Base-by-base conservation (phyloP, 768 basidiomycete species). In the Boletus sp. region DNA sequence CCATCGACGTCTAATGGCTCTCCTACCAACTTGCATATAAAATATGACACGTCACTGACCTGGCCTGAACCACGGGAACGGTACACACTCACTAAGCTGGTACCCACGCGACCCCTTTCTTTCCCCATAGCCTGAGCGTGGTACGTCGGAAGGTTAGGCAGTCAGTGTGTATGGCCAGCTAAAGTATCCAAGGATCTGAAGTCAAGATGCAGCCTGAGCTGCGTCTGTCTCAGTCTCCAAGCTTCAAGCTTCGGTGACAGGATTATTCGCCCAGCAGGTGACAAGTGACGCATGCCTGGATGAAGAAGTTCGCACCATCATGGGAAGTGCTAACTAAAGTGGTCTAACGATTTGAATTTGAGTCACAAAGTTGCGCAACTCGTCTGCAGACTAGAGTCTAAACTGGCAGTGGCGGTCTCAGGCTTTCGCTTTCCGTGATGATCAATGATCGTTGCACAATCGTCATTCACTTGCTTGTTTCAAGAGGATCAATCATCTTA, bases 1-100 rank as follows among this genome's bases (percentile, higher is more conserved):
- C 72, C 71, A 24, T 84, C 77, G 1, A 84, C 83, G 50, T 90
- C 84, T 17, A 90, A 66, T 14, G 79, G 78, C 30, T 75, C 73
- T 59, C 79, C 78, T 6, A 75, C 55, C 47, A 76, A 33, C 68
- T 71, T 48, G 58, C 2, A 24, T 44, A 24, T 9, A 7, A 10
- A 5, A 42, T 24, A 53, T 39, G 35, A 50, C 35, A 36, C 40
- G 20, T 53, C 40, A 41, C 12, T 35, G 18, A 32, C 30, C 15
- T 45, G 28, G 24, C 45, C 12, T 44, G 17, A 46, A n/a, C 18
- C 24, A 41, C 36, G 9, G 17, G 36, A 32, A 41, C 5, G 6
- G 24, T 29, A 33, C 9, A 28, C 30, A 7, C 63, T 60, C 55
- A 67, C 66, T 55, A 66, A 46, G 42, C 35, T 52, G 9, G 17